Evolutionary conservation across 331 rosid genomes (phyloP), one percentile per base, ranked within the genome.

Genomic region (Quercus tomentella): DNA sequence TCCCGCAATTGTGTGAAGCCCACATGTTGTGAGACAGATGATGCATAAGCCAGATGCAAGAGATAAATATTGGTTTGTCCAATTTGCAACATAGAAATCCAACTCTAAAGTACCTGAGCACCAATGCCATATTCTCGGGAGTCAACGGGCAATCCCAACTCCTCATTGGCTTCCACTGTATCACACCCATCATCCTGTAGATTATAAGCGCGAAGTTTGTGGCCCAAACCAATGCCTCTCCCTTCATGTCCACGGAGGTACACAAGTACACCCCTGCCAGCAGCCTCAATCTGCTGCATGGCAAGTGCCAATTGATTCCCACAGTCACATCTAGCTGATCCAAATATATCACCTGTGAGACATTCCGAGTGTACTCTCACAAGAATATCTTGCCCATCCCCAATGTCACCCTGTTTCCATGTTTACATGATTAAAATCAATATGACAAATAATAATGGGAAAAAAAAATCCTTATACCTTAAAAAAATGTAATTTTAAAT

Each of bases 351-450:
- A 30, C 98, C 98, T 1, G 98, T 94, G 49, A 94, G 91, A 75
- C 98, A 94, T 75, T 94, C 98, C 0, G 98, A 92, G 84, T 94
- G 98, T 52, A 94, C 98, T 67, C 98, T 92, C 76, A 94, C 98
- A 49, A 94, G 93, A 72, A 92, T 81, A 72, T 94, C 92, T 76
- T 91, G 83, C 68, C 98, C 98, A 55, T 92, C 98, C 35, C 91
- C 94, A 58, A 94, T 88, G 30, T 94, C 97, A 77, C 98, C 98
- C 98, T 94, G 89, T 76, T 79, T n/a, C 28, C 4, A 31, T 5
- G 37, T 67, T 28, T 10, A 20, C 52, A 3, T 67, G 10, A 7
- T 20, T 67, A 20, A 67, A 37, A 84, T 35, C 74, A 70, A 5
- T 33, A 43, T 7, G 8, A 73, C 37, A 73, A 73, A 7, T 20